Conservation (phyloP, 192 early-diverging fungal species). For the Entomortierella parvispora region DNA sequence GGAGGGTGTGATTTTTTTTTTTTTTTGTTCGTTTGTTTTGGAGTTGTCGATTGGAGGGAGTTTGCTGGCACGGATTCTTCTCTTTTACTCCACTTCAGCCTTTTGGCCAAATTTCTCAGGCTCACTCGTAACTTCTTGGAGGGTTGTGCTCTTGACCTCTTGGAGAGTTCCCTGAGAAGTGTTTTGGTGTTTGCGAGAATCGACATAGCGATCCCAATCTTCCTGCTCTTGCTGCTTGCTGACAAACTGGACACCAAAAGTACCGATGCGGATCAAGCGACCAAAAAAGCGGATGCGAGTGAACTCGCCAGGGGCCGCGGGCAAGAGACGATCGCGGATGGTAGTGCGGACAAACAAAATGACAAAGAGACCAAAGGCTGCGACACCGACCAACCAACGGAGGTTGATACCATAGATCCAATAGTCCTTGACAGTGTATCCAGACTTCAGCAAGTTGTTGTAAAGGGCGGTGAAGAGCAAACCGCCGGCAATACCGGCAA, state of each 20-base stretch:
- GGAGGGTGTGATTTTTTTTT: too few species aligned
- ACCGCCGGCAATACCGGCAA: conserved; percentile 73
- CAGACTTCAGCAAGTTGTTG: conserved; percentile 58
- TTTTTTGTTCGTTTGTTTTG: too few species aligned
- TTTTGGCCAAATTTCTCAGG: not conserved
- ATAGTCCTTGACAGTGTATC: conserved; percentile 50
- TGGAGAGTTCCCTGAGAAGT: conserved; percentile 5
- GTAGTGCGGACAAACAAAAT: conserved; percentile 70
- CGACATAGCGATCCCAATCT: conserved; percentile 56
- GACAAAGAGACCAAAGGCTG: conserved; percentile 62
- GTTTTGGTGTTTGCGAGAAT: too few species aligned
- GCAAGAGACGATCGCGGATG: conserved; percentile 76
- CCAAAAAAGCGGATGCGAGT: conserved; percentile 72
- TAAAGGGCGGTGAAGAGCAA: conserved; percentile 72
- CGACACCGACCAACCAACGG: conserved; percentile 73
- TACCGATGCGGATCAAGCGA: conserved; percentile 60
- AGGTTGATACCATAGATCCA: conserved; percentile 70
- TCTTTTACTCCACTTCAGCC: not conserved
- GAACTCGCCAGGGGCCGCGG: conserved; percentile 66
- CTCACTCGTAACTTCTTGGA: conserved; percentile 9
- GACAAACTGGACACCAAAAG: conserved; percentile 39
- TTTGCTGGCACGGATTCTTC: too few species aligned
- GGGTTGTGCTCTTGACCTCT: conserved; percentile 4
- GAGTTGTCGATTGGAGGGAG: too few species aligned
- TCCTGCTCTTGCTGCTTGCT: conserved; percentile 59